phyloP scores from a whole-genome alignment of 306 rosid genomes.

The Gleditsia sinensis region DNA sequence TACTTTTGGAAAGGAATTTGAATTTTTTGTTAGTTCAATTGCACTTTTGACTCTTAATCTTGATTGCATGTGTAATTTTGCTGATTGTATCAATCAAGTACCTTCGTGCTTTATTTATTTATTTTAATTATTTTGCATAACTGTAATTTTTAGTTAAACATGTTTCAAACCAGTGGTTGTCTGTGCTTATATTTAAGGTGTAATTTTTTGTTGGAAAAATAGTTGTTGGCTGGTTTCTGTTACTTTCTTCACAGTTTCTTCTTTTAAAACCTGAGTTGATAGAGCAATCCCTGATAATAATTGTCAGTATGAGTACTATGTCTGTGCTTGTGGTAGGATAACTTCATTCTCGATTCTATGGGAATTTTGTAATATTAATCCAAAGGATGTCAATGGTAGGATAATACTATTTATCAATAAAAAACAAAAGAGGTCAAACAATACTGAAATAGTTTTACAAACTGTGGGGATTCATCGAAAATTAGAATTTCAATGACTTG shows the following conservation, averaged over 20 bases:
- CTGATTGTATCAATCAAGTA: not conserved
- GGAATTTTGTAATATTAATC: slow-evolving; percentile 2
- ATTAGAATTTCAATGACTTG: not conserved
- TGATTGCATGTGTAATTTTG: slow-evolving; percentile 3
- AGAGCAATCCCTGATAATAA: not conserved
- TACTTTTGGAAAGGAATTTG: not conserved
- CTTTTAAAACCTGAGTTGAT: not conserved
- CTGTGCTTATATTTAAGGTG: not conserved
- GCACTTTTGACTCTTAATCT: not conserved
- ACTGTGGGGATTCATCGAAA: not conserved
- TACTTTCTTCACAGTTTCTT: not conserved
- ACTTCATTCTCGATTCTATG: not conserved
- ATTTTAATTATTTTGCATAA: not conserved
- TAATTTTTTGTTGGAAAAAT: not conserved
- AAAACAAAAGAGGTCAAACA: not conserved
- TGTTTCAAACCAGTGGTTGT: not conserved
- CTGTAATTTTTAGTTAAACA: not conserved
- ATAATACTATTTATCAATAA: not conserved
- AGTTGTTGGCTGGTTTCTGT: not conserved
- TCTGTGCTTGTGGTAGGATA: not conserved
- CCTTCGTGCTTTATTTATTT: not conserved
- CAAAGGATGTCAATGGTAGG: not conserved
- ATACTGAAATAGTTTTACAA: not conserved
- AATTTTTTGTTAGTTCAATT: slow-evolving; percentile 16
- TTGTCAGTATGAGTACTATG: not conserved